Evolutionary conservation across 2,329 filamentous ascomycete genomes (phyloP).

Genomic region (Teratosphaeria pseudoeucalypti): DNA sequence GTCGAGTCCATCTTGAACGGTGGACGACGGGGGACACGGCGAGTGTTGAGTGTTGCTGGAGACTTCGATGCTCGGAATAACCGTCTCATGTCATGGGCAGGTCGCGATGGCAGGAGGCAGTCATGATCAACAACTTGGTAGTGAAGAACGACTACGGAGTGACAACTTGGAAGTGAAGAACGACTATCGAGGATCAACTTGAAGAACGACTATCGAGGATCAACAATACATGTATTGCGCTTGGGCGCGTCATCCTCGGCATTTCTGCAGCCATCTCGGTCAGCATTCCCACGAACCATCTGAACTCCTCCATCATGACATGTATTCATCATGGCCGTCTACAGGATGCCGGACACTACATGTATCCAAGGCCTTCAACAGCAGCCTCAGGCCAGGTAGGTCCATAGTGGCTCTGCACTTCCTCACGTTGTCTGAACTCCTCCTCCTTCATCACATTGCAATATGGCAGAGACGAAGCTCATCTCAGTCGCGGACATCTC

Average conservation of each 20-base stretch:
- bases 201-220: too few relatives aligned
- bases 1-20: not conserved
- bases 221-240: too few relatives aligned
- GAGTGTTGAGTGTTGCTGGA: not conserved
- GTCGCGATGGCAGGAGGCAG: not conserved
- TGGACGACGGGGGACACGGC: not conserved
- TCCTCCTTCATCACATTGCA: not conserved
- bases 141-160: not conserved
- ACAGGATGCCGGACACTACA: not conserved
- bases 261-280: not conserved
- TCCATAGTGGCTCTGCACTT: too few relatives aligned
- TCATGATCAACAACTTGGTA: not conserved
- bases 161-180: not conserved
- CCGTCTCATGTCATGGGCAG: not conserved
- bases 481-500: slow-evolving; percentile 19
- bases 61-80: not conserved
- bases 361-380: not conserved
- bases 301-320: not conserved
- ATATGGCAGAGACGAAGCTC: slow-evolving; percentile 9
- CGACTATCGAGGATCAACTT: not conserved
- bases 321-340: not conserved
- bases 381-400: not conserved
- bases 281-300: not conserved
- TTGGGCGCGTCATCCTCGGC: not conserved
- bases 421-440: not conserved